Conservation (phyloP, 2,329 filamentous ascomycete genomes). For the Diaporthe australafricana region DNA sequence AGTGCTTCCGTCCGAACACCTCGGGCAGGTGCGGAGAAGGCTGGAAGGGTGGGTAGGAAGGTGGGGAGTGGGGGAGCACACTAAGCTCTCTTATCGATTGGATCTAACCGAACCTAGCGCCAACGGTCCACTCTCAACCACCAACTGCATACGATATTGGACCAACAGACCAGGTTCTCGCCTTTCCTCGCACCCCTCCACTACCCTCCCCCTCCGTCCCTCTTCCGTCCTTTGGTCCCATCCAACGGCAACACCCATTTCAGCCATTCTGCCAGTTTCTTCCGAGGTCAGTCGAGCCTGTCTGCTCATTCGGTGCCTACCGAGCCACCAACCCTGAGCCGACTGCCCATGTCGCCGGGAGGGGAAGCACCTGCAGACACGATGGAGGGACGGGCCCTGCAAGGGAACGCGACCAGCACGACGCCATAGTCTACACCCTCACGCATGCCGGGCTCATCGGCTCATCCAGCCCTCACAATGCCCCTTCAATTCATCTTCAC, state of each 20-base stretch:
- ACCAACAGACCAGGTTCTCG: not conserved
- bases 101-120: conserved; percentile 21
- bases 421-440: not conserved
- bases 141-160: conserved; percentile 28
- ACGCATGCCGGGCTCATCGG: not conserved
- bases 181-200: not conserved
- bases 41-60: not conserved
- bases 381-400: conserved; percentile 25
- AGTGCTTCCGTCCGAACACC: no score
- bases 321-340: not conserved
- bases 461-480: not conserved
- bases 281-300: no score
- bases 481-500: not conserved
- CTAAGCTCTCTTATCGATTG: conserved; percentile 23
- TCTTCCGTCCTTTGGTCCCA: not conserved
- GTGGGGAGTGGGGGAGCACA: conserved; percentile 1
- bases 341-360: conserved; percentile 2
- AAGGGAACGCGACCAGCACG: conserved; percentile 7
- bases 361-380: conserved; percentile 16
- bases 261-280: not conserved
- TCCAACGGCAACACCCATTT: not conserved
- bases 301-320: conserved; percentile 5
- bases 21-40: not conserved
- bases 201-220: not conserved
- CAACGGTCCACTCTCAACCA: conserved; percentile 15